phyloP scores from a whole-genome alignment of 2,329 filamentous ascomycete species.

The Paecilomyces sp. region DNA sequence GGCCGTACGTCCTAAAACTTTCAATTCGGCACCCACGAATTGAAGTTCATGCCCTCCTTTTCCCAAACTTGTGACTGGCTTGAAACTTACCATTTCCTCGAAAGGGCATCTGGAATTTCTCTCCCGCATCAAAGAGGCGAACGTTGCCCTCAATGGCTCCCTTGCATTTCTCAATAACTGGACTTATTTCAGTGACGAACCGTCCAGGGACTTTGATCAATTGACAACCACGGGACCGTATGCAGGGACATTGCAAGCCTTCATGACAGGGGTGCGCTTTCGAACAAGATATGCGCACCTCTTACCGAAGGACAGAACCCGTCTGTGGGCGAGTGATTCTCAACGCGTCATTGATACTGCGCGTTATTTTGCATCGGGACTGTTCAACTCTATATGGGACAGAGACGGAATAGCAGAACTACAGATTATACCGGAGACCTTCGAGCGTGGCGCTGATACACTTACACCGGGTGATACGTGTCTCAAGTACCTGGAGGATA shows the following conservation, averaged over 20 bases:
- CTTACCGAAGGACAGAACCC: conserved; percentile 26
- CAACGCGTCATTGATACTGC: conserved; percentile 51
- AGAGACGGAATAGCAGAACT: conserved; percentile 30
- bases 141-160: conserved; percentile 40
- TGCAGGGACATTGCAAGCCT: conserved; percentile 48
- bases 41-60: conserved; percentile 1
- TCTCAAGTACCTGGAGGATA: conserved; percentile 29
- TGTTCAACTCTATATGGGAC: conserved; percentile 48
- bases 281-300: conserved; percentile 48
- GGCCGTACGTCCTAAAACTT: conserved; percentile 33
- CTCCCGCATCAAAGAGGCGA: conserved; percentile 36
- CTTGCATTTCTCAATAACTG: conserved; percentile 49
- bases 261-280: conserved; percentile 48
- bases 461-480: conserved; percentile 49
- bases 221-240: conserved; percentile 51
- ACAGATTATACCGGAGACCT: conserved; percentile 47
- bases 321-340: conserved; percentile 50
- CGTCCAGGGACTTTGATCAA: conserved; percentile 43
- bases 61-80: not conserved
- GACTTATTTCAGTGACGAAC: conserved; percentile 46
- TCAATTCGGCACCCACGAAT: not conserved
- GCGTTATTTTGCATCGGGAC: conserved; percentile 46
- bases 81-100: not conserved
- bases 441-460: conserved; percentile 46
- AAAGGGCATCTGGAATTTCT: conserved; percentile 43